Percentiles rank a stretch among this genome's conserved stretches.
phyloP scores from a whole-genome alignment of 2,329 filamentous ascomycete species.

The Pyrenophora seminiperda region DNA sequence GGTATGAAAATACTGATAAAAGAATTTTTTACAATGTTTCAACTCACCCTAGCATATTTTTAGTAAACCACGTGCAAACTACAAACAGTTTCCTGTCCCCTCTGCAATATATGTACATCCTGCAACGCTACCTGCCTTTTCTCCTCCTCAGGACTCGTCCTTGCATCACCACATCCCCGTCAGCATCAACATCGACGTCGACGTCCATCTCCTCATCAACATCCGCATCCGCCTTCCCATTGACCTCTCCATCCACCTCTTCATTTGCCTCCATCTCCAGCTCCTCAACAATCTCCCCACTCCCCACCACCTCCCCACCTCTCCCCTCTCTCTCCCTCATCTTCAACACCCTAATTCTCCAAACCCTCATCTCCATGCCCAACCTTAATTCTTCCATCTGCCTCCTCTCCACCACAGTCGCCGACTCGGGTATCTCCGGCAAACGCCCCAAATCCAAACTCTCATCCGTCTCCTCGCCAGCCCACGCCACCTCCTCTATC shows the following conservation, averaged over 20 bases:
- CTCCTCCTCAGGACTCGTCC: conserved; percentile 1
- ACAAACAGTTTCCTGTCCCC: too few relatives aligned
- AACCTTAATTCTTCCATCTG: conserved; percentile 10
- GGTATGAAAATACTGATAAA: too few relatives aligned
- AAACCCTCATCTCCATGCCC: conserved; percentile 10
- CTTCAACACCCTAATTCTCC: conserved; percentile 7
- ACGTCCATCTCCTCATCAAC: not conserved
- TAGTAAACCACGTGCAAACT: too few relatives aligned
- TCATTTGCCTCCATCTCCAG: not conserved
- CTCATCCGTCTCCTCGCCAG: too few relatives aligned
- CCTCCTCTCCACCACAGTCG: conserved; percentile 4
- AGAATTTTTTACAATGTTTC: too few relatives aligned
- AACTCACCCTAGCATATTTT: too few relatives aligned
- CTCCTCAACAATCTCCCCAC: not conserved
- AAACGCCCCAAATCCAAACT: not conserved
- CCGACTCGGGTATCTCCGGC: not conserved
- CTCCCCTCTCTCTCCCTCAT: conserved; percentile 4
- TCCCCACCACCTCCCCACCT: not conserved
- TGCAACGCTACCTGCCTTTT: not conserved
- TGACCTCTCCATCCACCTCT: not conserved
- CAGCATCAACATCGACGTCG: not conserved
- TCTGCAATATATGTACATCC: not conserved
- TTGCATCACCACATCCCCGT: not conserved
- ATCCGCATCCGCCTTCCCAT: not conserved
- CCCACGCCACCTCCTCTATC: not conserved